A percentile compares a stretch with the other conserved stretches of the same genome.
These are phyloP conservation scores for Nicotiana attenuata DNA, from an alignment of 257 asterid genomes.

Conservation along the genomic window DNA sequence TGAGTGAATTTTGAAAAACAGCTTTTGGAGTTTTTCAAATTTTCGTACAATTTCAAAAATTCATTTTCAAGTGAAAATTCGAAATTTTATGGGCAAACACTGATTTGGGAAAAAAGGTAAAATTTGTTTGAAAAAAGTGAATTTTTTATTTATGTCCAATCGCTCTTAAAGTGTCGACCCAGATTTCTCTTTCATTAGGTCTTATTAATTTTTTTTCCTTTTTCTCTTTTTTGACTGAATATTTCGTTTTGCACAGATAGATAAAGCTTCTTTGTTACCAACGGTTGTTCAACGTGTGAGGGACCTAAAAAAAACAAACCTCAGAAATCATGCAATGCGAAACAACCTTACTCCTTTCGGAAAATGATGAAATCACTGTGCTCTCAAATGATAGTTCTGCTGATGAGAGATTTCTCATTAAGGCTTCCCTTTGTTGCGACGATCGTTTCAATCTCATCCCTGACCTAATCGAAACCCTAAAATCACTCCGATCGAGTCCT, in stretches of 20 bases:
- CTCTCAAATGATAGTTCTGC: conserved; percentile 12
- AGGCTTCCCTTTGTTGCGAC: conserved; percentile 59
- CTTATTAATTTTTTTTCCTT: too few species aligned
- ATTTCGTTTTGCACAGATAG: conserved; percentile 30
- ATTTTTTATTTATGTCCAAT: too few species aligned
- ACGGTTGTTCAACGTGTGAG: conserved; percentile 49
- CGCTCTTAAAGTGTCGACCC: too few species aligned
- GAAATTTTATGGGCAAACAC: too few species aligned
- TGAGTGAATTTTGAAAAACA: too few species aligned
- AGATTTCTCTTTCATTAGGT: too few species aligned
- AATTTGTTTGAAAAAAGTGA: too few species aligned
- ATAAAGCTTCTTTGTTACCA: conserved; percentile 59
- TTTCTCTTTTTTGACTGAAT: too few species aligned
- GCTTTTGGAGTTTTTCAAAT: too few species aligned
- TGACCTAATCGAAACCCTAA: conserved; percentile 37
- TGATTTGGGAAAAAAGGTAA: too few species aligned
- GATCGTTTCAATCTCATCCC: conserved; percentile 49
- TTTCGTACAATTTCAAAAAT: too few species aligned
- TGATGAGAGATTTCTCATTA: conserved; percentile 30
- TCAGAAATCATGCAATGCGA: conserved; percentile 39
- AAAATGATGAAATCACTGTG: conserved; percentile 44
- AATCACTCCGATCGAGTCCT: conserved; percentile 32
- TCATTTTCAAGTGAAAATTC: too few species aligned
- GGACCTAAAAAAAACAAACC: conserved; percentile 42
- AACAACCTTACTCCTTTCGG: conserved; percentile 31